Percentiles rank a stretch among this genome's conserved stretches.
These are phyloP conservation scores for Solanum ossicruentum DNA, from an alignment of 257 asterid genomes.

Conservation along the genomic window DNA sequence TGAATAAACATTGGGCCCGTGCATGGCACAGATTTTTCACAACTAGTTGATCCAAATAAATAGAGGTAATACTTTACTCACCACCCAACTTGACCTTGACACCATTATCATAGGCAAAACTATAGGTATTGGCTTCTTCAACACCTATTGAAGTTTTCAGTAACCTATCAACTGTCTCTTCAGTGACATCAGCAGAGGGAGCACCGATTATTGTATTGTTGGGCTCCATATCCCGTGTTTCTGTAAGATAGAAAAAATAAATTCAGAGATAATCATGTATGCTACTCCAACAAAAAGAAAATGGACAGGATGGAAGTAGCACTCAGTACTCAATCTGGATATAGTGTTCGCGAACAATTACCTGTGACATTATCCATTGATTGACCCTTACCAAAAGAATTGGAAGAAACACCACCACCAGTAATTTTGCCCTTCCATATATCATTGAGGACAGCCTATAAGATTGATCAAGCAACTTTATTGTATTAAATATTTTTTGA, in stretches of 20 bases:
- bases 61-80: background rate
- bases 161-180: slow-evolving; percentile 22
- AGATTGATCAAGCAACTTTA: background rate
- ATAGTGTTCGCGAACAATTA: background rate
- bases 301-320: background rate
- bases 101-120: slow-evolving; percentile 18
- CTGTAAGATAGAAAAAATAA: slow-evolving; percentile 10
- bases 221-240: slow-evolving; percentile 30
- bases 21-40: too few species aligned
- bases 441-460: slow-evolving; percentile 57
- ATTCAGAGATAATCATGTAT: background rate
- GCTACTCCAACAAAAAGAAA: background rate
- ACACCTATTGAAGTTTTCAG: slow-evolving; percentile 15
- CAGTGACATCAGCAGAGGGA: slow-evolving; percentile 17
- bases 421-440: slow-evolving; percentile 65
- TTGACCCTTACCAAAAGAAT: slow-evolving; percentile 41
- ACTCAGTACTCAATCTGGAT: background rate
- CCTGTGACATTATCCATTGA: slow-evolving; percentile 56
- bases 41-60: too few species aligned
- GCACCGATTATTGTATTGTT: slow-evolving; percentile 15
- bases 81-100: slow-evolving; percentile 17
- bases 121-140: slow-evolving; percentile 14
- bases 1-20: too few species aligned
- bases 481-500: background rate
- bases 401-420: slow-evolving; percentile 57